Evolutionary conservation across 1,284 basidiomycete species (phyloP).

Genomic region (Xanthoconium separans): DNA sequence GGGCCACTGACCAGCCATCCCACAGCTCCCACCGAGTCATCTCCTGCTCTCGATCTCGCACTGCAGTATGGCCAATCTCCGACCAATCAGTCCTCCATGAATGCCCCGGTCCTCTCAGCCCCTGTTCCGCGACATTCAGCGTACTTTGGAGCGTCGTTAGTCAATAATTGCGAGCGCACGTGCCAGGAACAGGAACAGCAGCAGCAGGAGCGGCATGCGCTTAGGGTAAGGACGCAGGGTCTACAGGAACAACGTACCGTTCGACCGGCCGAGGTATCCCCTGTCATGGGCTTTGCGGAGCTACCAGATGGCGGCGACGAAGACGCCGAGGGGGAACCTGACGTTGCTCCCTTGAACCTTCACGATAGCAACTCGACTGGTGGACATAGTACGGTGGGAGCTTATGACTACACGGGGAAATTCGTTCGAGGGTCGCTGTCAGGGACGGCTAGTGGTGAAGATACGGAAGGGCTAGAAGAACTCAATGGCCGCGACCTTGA

Average conservation of each 20-base stretch:
- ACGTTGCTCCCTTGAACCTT: conserved; percentile 30
- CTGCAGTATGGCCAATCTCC: conserved; percentile 28
- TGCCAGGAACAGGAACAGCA: conserved; percentile 40
- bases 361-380: conserved; percentile 14
- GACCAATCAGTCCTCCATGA: conserved; percentile 23
- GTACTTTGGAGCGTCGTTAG: conserved; percentile 31
- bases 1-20: conserved; percentile 4
- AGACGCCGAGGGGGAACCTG: conserved; percentile 36
- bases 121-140: conserved; percentile 35
- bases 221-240: conserved; percentile 34
- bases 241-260: conserved; percentile 34
- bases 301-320: conserved; percentile 32
- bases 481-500: conserved; percentile 18
- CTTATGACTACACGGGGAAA: conserved; percentile 25
- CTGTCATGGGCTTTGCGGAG: conserved; percentile 31
- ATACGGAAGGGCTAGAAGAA: conserved; percentile 27
- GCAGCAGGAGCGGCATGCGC: conserved; percentile 33
- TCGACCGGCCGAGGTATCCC: conserved; percentile 34
- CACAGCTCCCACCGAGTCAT: conserved; percentile 25
- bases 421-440: conserved; percentile 23
- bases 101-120: conserved; percentile 27
- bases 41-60: conserved; percentile 23
- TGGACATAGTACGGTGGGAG: conserved; percentile 33
- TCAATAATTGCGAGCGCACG: conserved; percentile 36
- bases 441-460: conserved; percentile 29